Evolutionary conservation across 1,284 basidiomycete genomes (phyloP).

Genomic region (Coniferiporia sulphurascens): DNA sequence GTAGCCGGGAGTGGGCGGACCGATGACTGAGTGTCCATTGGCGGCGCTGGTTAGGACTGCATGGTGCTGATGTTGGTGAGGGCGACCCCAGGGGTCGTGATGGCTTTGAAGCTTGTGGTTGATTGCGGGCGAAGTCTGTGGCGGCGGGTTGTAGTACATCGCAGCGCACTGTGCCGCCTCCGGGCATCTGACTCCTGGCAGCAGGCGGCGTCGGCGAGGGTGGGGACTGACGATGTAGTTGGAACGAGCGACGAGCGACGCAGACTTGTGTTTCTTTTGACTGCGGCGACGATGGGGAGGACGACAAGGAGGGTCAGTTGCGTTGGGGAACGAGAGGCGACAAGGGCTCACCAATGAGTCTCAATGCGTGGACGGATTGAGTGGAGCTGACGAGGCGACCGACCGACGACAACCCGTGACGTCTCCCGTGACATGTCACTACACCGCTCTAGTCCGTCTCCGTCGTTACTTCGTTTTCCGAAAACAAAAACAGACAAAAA

Average conservation of each 20-base stretch:
- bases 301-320: neutral
- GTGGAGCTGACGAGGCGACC: neutral
- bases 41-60: slow-evolving; percentile 54
- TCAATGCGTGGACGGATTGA: neutral
- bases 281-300: neutral
- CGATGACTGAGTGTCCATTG: slow-evolving; percentile 39
- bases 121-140: slow-evolving; percentile 74
- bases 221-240: neutral
- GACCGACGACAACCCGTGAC: neutral
- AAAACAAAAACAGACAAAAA: too few relatives aligned
- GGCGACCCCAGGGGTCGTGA: slow-evolving; percentile 65
- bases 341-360: slow-evolving; percentile 1
- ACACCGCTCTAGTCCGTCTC: neutral
- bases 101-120: slow-evolving; percentile 62
- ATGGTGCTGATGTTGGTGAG: slow-evolving; percentile 42
- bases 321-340: neutral
- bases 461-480: neutral
- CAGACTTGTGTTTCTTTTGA: neutral
- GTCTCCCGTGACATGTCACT: neutral
- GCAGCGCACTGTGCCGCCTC: slow-evolving; percentile 26
- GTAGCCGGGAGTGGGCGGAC: slow-evolving; percentile 64
- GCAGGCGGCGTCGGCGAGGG: neutral
- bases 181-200: slow-evolving; percentile 14
- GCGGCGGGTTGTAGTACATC: slow-evolving; percentile 65
- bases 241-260: neutral